Percentiles rank a stretch among this genome's conserved stretches.
Evolutionary conservation across 345 rosid species (phyloP).

Genomic region (Eucalyptus pauciflora): DNA sequence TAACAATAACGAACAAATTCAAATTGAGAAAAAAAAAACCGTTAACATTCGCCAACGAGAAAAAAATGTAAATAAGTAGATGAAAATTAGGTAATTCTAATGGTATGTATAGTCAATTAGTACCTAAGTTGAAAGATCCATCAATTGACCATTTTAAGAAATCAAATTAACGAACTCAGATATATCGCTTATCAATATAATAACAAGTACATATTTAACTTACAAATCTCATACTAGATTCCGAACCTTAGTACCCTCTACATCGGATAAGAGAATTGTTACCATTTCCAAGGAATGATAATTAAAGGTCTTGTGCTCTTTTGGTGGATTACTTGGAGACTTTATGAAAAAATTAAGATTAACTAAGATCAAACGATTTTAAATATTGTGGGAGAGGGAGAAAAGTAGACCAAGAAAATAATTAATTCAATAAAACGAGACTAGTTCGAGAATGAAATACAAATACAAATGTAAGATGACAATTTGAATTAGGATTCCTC

Average conservation of each 20-base stretch:
- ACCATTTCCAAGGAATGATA: not conserved
- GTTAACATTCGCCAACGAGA: not conserved
- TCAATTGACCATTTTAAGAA: not conserved
- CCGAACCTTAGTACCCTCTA: not conserved
- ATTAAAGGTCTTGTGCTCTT: not conserved
- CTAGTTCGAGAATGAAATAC: not conserved
- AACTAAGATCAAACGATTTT: not conserved
- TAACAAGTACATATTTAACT: not conserved
- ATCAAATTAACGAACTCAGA: not conserved
- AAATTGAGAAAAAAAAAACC: not conserved
- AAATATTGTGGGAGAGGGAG: not conserved
- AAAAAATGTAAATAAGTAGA: not conserved
- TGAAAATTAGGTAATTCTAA: not conserved
- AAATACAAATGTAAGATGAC: not conserved
- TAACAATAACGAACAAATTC: not conserved
- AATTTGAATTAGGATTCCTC: not conserved
- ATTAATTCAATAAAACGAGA: not conserved
- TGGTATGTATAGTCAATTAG: not conserved
- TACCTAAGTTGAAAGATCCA: not conserved
- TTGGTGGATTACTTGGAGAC: not conserved
- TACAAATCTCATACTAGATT: not conserved
- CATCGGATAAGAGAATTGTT: not conserved
- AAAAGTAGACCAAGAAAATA: not conserved
- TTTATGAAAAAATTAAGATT: not conserved
- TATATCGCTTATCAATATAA: not conserved